Percentiles rank a stretch among this genome's conserved stretches.
Conservation (phyloP, 140 eudicot species). For the Cichorium intybus region DNA sequence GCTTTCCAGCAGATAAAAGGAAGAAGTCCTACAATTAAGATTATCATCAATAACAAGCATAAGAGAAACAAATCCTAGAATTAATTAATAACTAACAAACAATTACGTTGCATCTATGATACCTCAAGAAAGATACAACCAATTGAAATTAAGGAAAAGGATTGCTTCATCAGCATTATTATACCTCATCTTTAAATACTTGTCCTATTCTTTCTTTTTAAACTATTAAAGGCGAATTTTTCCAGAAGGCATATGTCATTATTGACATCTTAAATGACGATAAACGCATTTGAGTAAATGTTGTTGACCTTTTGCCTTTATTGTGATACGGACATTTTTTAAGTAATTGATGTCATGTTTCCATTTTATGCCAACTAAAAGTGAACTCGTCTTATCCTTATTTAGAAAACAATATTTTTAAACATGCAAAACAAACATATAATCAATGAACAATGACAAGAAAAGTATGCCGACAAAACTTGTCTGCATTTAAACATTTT, state of each 20-base stretch:
- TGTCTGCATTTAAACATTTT: conserved; percentile 10
- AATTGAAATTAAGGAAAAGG: too few species aligned
- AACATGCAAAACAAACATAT: conserved; percentile 2
- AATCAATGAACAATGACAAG: conserved; percentile 11
- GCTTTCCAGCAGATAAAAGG: conserved; percentile 61
- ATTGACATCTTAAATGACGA: conserved; percentile 15
- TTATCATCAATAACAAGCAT: conserved; percentile 9
- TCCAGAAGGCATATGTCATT: neutral
- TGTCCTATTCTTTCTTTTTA: neutral
- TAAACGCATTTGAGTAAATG: neutral
- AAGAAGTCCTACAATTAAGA: conserved; percentile 62
- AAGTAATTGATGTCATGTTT: conserved; percentile 3
- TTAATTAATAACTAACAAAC: too few species aligned
- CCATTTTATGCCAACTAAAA: conserved; percentile 10
- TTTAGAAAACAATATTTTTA: neutral
- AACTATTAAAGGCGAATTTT: neutral
- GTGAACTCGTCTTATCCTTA: conserved; percentile 1
- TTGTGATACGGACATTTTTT: neutral
- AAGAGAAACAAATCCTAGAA: neutral
- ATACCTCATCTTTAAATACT: too few species aligned
- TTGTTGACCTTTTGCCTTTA: conserved; percentile 13
- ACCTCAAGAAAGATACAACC: too few species aligned
- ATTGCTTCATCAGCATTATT: too few species aligned
- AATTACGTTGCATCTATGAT: too few species aligned
- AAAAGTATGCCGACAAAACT: neutral